Evolutionary conservation across 805 yeast genomes (phyloP), one percentile per base, ranked within the genome.

Genomic region (Candida saitoana): DNA sequence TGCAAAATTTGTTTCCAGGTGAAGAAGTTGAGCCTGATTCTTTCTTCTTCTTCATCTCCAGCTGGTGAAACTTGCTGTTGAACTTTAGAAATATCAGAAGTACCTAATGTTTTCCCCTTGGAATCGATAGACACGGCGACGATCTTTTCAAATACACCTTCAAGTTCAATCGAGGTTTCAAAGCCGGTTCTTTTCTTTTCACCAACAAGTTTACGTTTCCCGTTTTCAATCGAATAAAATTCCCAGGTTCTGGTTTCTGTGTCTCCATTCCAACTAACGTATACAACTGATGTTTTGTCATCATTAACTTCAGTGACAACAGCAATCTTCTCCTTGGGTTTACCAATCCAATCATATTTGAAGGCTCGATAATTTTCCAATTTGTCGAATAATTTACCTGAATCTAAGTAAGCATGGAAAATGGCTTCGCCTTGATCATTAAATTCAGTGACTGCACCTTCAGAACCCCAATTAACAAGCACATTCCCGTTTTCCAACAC

Each of bases 241-340:
- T 51, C 54, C 70, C 71, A 65, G 7, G 29, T 35, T 37, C 51
- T 51, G 22, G 69, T 63, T 19, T 48, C 41, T 2, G 70, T 65
- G 40, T 64, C 70, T n/a, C 69, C 71, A 48, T 64, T 65, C 69
- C 70, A 65, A 25, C 63, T 57, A 34, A 64, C 61, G 39, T 60
- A 62, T 2, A 60, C 41, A 6, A 38, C 34, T 3, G 60, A 51
- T 7, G 52, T 50, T 3, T 49, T 52, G 8, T 49, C 44, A 2
- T 42, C 47, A 18, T 45, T 33, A 40, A 42, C 36, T 37, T 51
- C 56, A 25, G 49, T 49, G 14, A 43, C 39, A 4, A 58, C 47
- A 1, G 69, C 67, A 44, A 65, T 57, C 5, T 52, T 54, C 35
- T 66, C 70, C 16, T 51, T 44, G 7, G 70, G 65, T 29, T 37